These are phyloP conservation scores for Phytophthora meadii DNA, from an alignment of 352 stramenopile genomes.

Conservation along the genomic window DNA sequence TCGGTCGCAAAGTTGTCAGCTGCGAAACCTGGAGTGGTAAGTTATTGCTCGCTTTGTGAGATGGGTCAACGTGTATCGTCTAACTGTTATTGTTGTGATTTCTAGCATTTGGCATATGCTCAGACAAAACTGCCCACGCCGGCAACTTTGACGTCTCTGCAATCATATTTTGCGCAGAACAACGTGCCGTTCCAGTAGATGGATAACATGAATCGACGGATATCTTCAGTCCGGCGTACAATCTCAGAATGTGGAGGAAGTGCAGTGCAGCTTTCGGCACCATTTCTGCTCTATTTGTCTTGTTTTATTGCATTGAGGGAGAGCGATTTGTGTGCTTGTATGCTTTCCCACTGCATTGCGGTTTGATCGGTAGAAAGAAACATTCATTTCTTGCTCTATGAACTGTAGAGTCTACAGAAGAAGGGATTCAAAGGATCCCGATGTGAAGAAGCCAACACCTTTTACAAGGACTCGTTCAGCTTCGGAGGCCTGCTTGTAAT, in stretches of 20 bases:
- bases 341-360: constrained; percentile 14
- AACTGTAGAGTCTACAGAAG: constrained; percentile 35
- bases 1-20: constrained; percentile 75
- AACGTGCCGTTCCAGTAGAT: constrained; percentile 72
- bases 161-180: constrained; percentile 74
- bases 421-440: constrained; percentile 11
- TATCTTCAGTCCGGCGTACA: constrained; percentile 22
- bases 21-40: constrained; percentile 69
- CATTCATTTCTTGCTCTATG: constrained; percentile 51
- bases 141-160: constrained; percentile 42
- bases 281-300: constrained; percentile 36
- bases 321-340: constrained; percentile 7
- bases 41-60: constrained; percentile 22
- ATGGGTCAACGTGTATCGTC: not conserved
- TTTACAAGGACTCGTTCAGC: constrained; percentile 7
- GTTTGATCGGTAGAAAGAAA: constrained; percentile 25
- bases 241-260: constrained; percentile 19
- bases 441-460: constrained; percentile 19
- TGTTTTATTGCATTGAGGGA: constrained; percentile 19
- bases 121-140: constrained; percentile 49
- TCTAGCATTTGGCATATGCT: constrained; percentile 60
- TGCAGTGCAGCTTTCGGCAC: constrained; percentile 22
- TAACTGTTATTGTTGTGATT: constrained; percentile 31
- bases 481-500: constrained; percentile 18
- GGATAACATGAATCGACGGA: constrained; percentile 22